Evolutionary conservation across 768 basidiomycete species (phyloP).

Genomic region (Collybia nuda): DNA sequence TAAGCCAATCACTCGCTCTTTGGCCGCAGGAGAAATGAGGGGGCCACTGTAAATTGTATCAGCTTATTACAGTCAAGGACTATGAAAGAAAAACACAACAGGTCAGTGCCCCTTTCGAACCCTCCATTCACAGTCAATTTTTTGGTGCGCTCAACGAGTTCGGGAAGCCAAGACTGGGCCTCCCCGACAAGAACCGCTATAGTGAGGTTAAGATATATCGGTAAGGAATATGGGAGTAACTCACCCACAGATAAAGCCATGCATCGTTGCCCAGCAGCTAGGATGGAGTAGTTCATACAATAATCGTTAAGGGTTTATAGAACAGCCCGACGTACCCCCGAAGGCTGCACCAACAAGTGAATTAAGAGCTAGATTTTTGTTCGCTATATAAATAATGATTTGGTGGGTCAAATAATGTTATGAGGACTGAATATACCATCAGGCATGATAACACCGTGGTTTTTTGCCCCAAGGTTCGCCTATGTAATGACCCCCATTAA

Average conservation of each 20-base stretch:
- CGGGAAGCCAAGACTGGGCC: slow-evolving; percentile 79
- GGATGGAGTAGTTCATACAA: slow-evolving; percentile 8
- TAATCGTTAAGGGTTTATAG: slow-evolving; percentile 7
- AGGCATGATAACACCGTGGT: slow-evolving; percentile 90
- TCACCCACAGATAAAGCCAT: slow-evolving; percentile 93
- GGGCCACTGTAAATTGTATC: slow-evolving; percentile 51
- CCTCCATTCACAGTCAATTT: slow-evolving; percentile 85
- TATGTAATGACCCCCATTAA: slow-evolving; percentile 13
- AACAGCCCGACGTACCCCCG: slow-evolving; percentile 52
- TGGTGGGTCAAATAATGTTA: not conserved
- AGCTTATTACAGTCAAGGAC: slow-evolving; percentile 1
- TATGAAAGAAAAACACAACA: slow-evolving; percentile 42
- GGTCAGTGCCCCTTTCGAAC: slow-evolving; percentile 82
- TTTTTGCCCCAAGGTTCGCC: slow-evolving; percentile 90
- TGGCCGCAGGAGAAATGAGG: slow-evolving; percentile 81
- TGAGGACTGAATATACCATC: slow-evolving; percentile 58
- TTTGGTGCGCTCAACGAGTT: slow-evolving; percentile 78
- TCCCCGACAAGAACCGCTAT: slow-evolving; percentile 82
- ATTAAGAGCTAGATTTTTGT: slow-evolving; percentile 89
- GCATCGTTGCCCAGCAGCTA: slow-evolving; percentile 94
- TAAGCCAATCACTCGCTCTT: slow-evolving; percentile 70
- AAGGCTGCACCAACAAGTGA: slow-evolving; percentile 93
- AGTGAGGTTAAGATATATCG: slow-evolving; percentile 3
- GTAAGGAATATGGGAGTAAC: slow-evolving; percentile 15
- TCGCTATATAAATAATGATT: slow-evolving; percentile 51